Base-by-base conservation (phyloP, 2,329 filamentous ascomycete species). In the Exutisphaerella laricina region DNA sequence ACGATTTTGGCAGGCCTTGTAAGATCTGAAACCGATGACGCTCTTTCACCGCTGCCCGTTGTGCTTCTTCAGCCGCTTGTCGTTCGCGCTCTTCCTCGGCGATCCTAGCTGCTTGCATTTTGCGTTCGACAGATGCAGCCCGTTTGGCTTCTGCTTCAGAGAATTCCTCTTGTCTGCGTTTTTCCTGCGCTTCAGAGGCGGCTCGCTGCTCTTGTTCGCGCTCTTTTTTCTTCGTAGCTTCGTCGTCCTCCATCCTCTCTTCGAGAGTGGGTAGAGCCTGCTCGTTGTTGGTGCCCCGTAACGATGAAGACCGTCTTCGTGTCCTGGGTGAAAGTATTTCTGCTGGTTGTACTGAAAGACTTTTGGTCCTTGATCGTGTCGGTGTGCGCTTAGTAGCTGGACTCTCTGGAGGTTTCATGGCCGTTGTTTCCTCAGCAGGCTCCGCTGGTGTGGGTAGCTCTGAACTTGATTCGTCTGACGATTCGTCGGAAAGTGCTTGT, bases 351-450 rank as follows among this genome's bases (percentile, higher is more conserved):
- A 50, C 45, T 20, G 59, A 57, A 13, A 53, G 42, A 34, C 59
- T 60, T 36, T 55, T 58, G 16, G 53, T 62, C 20, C 59, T 49
- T 10, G 51, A 49, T 6, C 57, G 50, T 10, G 51, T 51, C 7
- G 52, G 44, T 8, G 45, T 49, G 14, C 50, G 48, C 39, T 51
- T 59, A 13, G 32, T 39, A 17, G 51, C 52, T 17, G 56, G 52
- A 41, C 54, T 56, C 13, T 50, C 53, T 1, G 55, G 57, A 6
- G 60, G 58, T 32, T 53, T 56, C 54, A 62, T 58, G 12, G 37
- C 39, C 23, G 42, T 44, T 7, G 6, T 6, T 36, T 54, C 49
- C 28, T 47, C 50, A 18, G 12, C 35, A 17, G 18, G 30, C 14
- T 49, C 45, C 31, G 43, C 38, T 18, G 45, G 50, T 18, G 45